Percentiles rank a stretch among this genome's conserved stretches.
phyloP scores from a whole-genome alignment of 495 filamentous ascomycete species.

The Aspergillus sclerotioniger region DNA sequence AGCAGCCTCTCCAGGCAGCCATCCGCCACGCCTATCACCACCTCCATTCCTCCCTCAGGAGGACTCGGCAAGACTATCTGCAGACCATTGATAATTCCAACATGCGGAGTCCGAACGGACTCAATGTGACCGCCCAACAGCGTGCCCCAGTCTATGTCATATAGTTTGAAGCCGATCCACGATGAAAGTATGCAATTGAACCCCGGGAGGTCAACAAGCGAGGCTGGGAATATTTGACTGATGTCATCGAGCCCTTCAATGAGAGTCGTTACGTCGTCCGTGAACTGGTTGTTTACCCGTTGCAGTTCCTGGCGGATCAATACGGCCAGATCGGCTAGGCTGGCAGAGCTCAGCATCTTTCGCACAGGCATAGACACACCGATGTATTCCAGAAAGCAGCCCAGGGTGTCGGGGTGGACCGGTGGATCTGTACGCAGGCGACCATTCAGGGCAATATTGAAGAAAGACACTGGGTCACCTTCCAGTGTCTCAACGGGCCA shows the following conservation, averaged over 20 bases:
- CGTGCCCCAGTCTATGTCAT: constrained; percentile 33
- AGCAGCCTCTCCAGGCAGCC: constrained; percentile 25
- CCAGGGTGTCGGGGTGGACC: constrained; percentile 29
- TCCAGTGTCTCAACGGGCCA: constrained; percentile 28
- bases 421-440: constrained; percentile 29
- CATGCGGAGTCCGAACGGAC: constrained; percentile 30
- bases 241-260: constrained; percentile 25
- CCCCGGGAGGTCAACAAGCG: constrained; percentile 34
- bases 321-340: constrained; percentile 29
- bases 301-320: constrained; percentile 29
- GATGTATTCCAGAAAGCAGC: constrained; percentile 34
- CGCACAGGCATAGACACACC: constrained; percentile 18
- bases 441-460: constrained; percentile 35
- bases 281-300: constrained; percentile 24
- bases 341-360: constrained; percentile 15
- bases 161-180: constrained; percentile 32
- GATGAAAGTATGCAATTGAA: constrained; percentile 31
- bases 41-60: constrained; percentile 35
- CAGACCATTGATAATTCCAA: constrained; percentile 32
- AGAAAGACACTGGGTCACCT: constrained; percentile 29
- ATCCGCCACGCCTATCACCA: constrained; percentile 34
- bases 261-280: constrained; percentile 26
- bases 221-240: constrained; percentile 27
- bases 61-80: constrained; percentile 34
- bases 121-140: constrained; percentile 30